phyloP scores from a whole-genome alignment of 2,329 filamentous ascomycete species.

The Phoma sp. region DNA sequence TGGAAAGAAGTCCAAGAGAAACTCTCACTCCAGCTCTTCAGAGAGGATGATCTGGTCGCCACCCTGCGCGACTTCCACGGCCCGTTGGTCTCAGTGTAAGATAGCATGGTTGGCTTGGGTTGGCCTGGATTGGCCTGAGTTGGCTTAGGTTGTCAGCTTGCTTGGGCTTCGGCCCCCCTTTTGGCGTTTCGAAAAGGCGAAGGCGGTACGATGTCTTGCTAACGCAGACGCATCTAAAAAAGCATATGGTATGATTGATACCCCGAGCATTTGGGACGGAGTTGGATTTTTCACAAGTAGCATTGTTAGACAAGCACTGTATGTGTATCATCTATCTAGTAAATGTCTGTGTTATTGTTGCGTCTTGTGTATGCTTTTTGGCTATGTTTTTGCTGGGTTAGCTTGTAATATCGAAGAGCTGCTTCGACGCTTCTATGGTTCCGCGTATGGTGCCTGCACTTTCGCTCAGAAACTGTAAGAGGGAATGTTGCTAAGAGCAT shows the following conservation, averaged over 20 bases:
- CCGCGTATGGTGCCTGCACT: too few species aligned
- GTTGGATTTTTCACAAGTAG: conserved; percentile 10
- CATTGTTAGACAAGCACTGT: conserved; percentile 2
- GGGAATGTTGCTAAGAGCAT: too few species aligned
- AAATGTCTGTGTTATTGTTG: not conserved
- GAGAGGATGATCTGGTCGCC: conserved; percentile 84
- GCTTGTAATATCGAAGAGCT: not conserved
- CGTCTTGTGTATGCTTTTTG: not conserved
- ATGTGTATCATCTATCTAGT: not conserved
- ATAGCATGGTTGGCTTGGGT: conserved; percentile 2
- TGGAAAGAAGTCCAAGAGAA: conserved; percentile 71
- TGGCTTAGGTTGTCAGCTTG: too few species aligned
- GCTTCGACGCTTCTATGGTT: too few species aligned
- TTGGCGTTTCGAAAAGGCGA: conserved; percentile 5
- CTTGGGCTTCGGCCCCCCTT: conserved; percentile 1
- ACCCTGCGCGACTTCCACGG: conserved; percentile 72
- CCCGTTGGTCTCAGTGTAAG: conserved; percentile 35
- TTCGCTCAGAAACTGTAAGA: too few species aligned
- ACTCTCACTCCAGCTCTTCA: conserved; percentile 78
- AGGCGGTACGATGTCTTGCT: not conserved
- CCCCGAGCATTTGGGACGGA: conserved; percentile 19
- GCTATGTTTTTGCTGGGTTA: not conserved
- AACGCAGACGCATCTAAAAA: conserved; percentile 8
- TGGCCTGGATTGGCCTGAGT: too few species aligned
- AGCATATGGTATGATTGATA: conserved; percentile 19